phyloP scores from a whole-genome alignment of 441 rosid genomes.

The Syzygium syzygioides region DNA sequence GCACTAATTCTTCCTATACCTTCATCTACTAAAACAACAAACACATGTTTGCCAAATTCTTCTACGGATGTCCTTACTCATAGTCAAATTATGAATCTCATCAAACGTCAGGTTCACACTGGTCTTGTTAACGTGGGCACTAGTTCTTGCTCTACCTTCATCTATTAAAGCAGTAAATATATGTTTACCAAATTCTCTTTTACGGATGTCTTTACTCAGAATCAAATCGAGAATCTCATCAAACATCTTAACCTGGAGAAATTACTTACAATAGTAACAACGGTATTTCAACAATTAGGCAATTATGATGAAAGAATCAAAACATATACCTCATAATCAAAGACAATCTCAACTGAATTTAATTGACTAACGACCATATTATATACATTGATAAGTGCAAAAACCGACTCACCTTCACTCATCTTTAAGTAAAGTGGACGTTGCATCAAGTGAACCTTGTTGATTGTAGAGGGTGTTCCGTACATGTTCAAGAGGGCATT shows the following conservation, averaged over 20 bases:
- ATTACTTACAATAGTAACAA: neutral
- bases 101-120: neutral
- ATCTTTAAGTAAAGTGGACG: neutral
- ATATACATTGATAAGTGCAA: neutral
- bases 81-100: neutral
- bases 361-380: neutral
- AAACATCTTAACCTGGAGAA: neutral
- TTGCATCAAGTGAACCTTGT: neutral
- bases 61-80: neutral
- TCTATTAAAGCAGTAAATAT: neutral
- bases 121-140: neutral
- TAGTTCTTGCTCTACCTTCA: neutral
- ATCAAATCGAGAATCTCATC: neutral
- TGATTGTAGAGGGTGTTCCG: neutral
- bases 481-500: neutral
- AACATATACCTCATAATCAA: neutral
- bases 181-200: neutral
- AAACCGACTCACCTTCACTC: neutral
- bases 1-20: neutral
- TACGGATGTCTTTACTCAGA: neutral
- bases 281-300: neutral
- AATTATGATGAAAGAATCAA: neutral
- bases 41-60: neutral
- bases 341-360: neutral
- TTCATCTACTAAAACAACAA: neutral